These are phyloP conservation scores for Pinus taeda DNA, from an alignment of 75 land plant species.

Conservation along the genomic window DNA sequence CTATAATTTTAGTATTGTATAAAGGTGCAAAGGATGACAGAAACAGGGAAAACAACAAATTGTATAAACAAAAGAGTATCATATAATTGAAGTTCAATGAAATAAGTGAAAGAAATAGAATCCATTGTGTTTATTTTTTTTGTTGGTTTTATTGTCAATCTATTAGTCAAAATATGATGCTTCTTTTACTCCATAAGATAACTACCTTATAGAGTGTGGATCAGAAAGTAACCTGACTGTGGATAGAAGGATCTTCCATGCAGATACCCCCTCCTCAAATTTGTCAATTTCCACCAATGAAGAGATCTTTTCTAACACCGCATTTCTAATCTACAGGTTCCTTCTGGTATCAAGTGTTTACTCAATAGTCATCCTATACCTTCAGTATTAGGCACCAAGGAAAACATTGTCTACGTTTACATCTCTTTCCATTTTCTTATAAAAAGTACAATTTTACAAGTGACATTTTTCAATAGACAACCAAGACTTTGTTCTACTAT, in stretches of 20 bases:
- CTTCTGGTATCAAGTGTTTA: constrained; percentile 41
- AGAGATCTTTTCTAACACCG: constrained; percentile 9
- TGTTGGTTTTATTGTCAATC: background rate
- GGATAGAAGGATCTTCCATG: constrained; percentile 54
- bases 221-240: constrained; percentile 17
- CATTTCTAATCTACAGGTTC: constrained; percentile 1
- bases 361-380: constrained; percentile 33
- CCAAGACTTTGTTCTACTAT: constrained; percentile 9
- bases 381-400: constrained; percentile 57
- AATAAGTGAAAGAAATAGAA: background rate
- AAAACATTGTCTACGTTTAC: constrained; percentile 69
- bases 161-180: background rate
- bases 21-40: background rate
- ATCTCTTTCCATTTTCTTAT: constrained; percentile 58
- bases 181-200: constrained; percentile 11
- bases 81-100: background rate
- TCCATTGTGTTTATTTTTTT: background rate
- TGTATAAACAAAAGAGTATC: too few species aligned
- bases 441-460: constrained; percentile 25
- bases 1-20: background rate
- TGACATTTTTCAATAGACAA: constrained; percentile 55
- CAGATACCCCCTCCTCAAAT: background rate
- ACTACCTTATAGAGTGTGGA: constrained; percentile 53
- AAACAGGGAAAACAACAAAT: background rate
- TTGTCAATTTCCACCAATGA: constrained; percentile 12